phyloP scores from a whole-genome alignment of 2,329 filamentous ascomycete species.

The Bipolaris cookei region DNA sequence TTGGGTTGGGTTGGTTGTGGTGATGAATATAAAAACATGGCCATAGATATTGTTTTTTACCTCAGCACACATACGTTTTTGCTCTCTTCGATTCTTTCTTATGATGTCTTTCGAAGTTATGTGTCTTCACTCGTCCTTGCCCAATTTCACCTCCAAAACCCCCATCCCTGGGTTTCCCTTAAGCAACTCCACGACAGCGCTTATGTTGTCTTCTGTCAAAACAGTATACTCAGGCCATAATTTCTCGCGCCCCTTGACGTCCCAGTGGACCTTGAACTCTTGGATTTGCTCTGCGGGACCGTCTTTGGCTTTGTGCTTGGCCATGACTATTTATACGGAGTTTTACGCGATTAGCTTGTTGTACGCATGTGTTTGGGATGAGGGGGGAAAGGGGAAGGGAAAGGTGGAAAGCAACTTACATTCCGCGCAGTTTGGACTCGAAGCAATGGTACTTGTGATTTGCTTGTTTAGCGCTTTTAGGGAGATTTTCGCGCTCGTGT shows the following conservation, averaged over 20 bases:
- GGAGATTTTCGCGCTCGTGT: constrained; percentile 25
- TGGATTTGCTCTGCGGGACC: constrained; percentile 34
- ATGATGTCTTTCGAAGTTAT: too few relatives aligned
- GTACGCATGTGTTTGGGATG: neutral
- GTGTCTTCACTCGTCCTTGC: constrained; percentile 27
- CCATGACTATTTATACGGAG: constrained; percentile 29
- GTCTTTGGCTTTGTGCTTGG: constrained; percentile 38
- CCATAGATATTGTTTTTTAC: too few relatives aligned
- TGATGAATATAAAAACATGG: too few relatives aligned
- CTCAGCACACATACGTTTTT: too few relatives aligned
- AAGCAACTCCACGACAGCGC: constrained; percentile 39
- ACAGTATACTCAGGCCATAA: constrained; percentile 46
- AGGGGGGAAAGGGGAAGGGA: neutral
- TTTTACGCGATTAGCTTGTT: neutral
- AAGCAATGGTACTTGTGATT: constrained; percentile 31
- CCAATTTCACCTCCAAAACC: constrained; percentile 44
- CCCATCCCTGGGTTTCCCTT: constrained; percentile 33
- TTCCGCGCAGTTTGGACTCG: constrained; percentile 41
- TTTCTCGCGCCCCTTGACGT: constrained; percentile 37
- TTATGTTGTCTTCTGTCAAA: constrained; percentile 41
- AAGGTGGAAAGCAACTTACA: constrained; percentile 20
- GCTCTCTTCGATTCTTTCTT: too few relatives aligned
- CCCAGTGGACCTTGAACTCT: constrained; percentile 43
- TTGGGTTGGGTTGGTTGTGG: too few relatives aligned
- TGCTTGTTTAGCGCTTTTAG: constrained; percentile 44